Conservation (phyloP, 345 rosid species). For the Dimocarpus longan region DNA sequence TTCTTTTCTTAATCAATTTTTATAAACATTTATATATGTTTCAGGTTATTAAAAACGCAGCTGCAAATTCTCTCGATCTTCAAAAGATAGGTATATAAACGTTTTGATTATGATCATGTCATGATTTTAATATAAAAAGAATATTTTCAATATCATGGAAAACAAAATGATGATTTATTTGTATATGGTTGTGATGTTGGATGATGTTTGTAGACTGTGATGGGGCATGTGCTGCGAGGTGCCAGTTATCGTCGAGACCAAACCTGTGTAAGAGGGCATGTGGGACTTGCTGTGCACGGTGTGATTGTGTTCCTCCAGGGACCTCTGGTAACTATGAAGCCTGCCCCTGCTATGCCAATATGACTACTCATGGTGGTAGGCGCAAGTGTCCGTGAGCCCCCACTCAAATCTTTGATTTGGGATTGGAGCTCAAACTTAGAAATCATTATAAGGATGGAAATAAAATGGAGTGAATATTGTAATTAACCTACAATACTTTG, state of each 20-base stretch:
- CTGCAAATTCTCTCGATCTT: not conserved
- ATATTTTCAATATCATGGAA: too few species aligned
- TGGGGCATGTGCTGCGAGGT: conserved; percentile 27
- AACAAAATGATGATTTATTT: too few species aligned
- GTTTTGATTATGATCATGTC: too few species aligned
- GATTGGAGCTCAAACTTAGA: not conserved
- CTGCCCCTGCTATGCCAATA: conserved; percentile 34
- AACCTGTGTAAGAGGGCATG: conserved; percentile 35
- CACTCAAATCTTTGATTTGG: not conserved
- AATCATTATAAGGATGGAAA: not conserved
- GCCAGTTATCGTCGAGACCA: conserved; percentile 30
- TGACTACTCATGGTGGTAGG: conserved; percentile 34
- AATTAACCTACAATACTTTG: too few species aligned
- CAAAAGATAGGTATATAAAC: not conserved
- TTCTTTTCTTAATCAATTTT: not conserved
- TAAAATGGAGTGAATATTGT: not conserved
- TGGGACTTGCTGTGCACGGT: conserved; percentile 32
- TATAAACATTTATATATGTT: not conserved
- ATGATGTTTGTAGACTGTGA: conserved; percentile 16
- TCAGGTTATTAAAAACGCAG: not conserved
- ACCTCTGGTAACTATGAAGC: conserved; percentile 31
- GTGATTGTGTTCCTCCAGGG: conserved; percentile 39
- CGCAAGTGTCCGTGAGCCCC: conserved; percentile 29
- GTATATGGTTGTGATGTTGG: not conserved
- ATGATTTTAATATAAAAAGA: too few species aligned